Percentiles rank a stretch among this genome's conserved stretches.
Conservation (phyloP, 768 basidiomycete genomes). For the Pulveroboletus sp. region DNA sequence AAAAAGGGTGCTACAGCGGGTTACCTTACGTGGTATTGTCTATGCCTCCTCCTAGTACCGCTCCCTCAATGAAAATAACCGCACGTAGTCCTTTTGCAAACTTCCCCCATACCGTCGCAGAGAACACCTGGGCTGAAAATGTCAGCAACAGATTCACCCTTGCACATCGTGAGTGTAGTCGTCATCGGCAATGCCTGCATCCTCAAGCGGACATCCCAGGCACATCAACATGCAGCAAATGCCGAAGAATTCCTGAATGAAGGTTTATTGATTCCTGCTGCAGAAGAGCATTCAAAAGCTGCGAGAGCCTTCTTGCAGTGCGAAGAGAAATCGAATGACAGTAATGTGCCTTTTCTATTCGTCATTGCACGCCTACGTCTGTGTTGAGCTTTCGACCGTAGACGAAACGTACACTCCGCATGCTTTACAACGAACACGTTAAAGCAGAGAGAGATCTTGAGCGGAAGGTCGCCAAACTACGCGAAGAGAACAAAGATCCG, state of each 20-base stretch:
- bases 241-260: slow-evolving; percentile 66
- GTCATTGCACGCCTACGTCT: background rate
- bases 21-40: background rate
- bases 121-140: slow-evolving; percentile 13
- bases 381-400: slow-evolving; percentile 26
- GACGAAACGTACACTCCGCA: slow-evolving; percentile 73
- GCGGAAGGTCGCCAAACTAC: slow-evolving; percentile 64
- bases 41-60: background rate
- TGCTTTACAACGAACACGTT: slow-evolving; percentile 70
- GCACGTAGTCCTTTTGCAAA: background rate
- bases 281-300: slow-evolving; percentile 70
- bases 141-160: slow-evolving; percentile 41
- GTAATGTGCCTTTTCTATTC: slow-evolving; percentile 47
- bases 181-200: background rate
- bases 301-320: slow-evolving; percentile 72
- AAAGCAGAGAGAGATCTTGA: slow-evolving; percentile 70
- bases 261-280: slow-evolving; percentile 67
- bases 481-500: slow-evolving; percentile 75
- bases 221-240: slow-evolving; percentile 77
- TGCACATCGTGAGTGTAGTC: slow-evolving; percentile 42
- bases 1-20: no score
- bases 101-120: background rate
- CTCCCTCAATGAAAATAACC: slow-evolving; percentile 4
- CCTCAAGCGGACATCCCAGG: slow-evolving; percentile 39
- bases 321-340: slow-evolving; percentile 67